These are phyloP conservation scores for Talaromyces verruculosus DNA, from an alignment of 2,329 filamentous ascomycete species.

Conservation along the genomic window DNA sequence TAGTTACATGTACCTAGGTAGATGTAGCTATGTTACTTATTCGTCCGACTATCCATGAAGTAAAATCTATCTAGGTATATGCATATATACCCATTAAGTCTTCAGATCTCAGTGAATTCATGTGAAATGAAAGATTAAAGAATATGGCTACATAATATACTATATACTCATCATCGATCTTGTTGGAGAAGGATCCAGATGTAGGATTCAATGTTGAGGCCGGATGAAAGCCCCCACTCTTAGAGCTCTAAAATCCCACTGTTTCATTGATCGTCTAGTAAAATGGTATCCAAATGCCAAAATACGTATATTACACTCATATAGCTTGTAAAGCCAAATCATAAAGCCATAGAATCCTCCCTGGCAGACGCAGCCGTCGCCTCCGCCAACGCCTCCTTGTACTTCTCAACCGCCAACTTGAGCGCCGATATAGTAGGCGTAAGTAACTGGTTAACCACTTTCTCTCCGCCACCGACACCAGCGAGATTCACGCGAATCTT, in stretches of 20 bases:
- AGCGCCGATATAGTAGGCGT: conserved; percentile 71
- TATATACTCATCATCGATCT: background rate
- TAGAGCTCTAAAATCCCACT: background rate
- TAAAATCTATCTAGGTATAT: no score
- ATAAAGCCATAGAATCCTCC: conserved; percentile 14
- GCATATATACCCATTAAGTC: no score
- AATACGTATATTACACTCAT: background rate
- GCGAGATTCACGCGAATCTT: conserved; percentile 66
- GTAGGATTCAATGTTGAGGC: background rate
- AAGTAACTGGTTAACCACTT: conserved; percentile 74
- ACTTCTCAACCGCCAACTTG: conserved; percentile 67
- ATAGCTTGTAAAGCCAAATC: background rate
- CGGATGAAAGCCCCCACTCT: no score
- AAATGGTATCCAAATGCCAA: background rate
- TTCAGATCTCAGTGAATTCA: no score
- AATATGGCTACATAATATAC: background rate
- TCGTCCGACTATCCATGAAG: no score
- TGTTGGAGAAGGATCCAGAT: background rate
- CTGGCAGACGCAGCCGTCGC: conserved; percentile 49
- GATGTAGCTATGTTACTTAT: no score
- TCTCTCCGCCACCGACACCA: conserved; percentile 70
- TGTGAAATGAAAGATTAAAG: no score
- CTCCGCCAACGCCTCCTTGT: conserved; percentile 66
- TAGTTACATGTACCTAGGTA: no score
- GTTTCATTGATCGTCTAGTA: background rate